Evolutionary conservation across 129 eudicot genomes (phyloP).

Genomic region (Scalesia atractyloides): DNA sequence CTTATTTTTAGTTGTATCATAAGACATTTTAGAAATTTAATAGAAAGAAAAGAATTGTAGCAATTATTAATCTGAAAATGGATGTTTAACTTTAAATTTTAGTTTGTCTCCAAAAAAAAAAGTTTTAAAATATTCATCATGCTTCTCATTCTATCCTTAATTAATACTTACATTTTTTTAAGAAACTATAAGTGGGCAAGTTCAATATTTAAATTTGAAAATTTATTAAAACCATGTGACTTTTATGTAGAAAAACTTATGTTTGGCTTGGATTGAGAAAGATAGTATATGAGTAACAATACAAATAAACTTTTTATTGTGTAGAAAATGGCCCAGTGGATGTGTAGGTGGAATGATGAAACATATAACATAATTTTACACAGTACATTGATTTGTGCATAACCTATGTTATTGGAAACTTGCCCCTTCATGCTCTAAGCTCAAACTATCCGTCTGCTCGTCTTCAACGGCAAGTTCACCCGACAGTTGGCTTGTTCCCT

Average conservation of each 20-base stretch:
- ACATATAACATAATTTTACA: not conserved
- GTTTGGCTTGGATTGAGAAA: too few species aligned
- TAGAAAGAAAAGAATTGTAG: too few species aligned
- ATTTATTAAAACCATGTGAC: not conserved
- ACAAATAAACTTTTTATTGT: not conserved
- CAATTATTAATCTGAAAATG: too few species aligned
- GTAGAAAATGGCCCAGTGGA: not conserved
- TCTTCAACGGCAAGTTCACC: not conserved
- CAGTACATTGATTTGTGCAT: constrained; percentile 6
- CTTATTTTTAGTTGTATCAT: not conserved
- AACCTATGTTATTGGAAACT: not conserved
- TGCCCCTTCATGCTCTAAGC: not conserved
- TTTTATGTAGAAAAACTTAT: not conserved
- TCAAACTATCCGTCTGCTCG: not conserved
- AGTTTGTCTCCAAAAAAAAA: too few species aligned
- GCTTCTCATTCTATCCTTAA: too few species aligned
- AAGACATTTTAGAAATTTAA: too few species aligned
- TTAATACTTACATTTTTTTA: too few species aligned
- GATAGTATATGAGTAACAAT: too few species aligned
- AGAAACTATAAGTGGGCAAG: too few species aligned
- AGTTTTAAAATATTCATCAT: too few species aligned
- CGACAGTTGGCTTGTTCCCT: not conserved
- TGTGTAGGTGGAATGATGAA: constrained; percentile 3
- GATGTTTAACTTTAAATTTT: too few species aligned
- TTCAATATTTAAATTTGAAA: too few species aligned